Evolutionary conservation across 2,329 filamentous ascomycete species (phyloP).

Genomic region (Fusarium acutatum): DNA sequence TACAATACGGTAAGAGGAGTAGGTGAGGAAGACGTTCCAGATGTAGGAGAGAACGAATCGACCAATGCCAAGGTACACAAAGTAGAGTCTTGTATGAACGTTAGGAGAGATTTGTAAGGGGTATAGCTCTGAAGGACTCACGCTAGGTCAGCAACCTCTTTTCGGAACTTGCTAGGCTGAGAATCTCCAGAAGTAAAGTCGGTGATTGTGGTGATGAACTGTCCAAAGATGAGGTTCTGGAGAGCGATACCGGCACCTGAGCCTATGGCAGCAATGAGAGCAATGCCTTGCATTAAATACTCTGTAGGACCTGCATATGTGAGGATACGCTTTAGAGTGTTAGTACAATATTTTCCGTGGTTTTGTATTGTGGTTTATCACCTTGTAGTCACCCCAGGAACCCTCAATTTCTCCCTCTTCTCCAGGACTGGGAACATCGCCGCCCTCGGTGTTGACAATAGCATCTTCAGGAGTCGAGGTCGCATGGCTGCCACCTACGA

Average conservation of each 20-base stretch:
- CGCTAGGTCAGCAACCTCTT: conserved; percentile 45
- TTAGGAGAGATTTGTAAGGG: conserved; percentile 33
- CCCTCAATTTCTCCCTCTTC: conserved; percentile 28
- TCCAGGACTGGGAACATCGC: not conserved
- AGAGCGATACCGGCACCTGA: conserved; percentile 51
- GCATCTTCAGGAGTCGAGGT: conserved; percentile 16
- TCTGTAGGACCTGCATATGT: conserved; percentile 42
- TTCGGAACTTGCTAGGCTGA: conserved; percentile 41
- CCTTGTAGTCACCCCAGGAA: conserved; percentile 37
- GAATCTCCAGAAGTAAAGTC: conserved; percentile 43
- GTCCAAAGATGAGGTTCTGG: conserved; percentile 51
- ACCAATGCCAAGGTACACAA: conserved; percentile 66
- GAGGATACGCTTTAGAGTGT: conserved; percentile 44
- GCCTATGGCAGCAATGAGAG: conserved; percentile 46
- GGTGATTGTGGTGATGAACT: conserved; percentile 48
- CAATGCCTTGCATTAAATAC: conserved; percentile 40
- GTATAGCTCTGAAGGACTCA: conserved; percentile 44
- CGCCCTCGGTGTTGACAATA: not conserved
- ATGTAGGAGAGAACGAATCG: conserved; percentile 61
- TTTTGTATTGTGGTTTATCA: not conserved
- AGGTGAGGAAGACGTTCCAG: conserved; percentile 55
- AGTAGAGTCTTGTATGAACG: conserved; percentile 55
- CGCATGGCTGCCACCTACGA: not conserved
- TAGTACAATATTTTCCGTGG: not conserved
- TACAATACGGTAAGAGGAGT: conserved; percentile 60